Evolutionary conservation across 1,284 basidiomycete species (phyloP).

Genomic region (Marasmius fiardii): DNA sequence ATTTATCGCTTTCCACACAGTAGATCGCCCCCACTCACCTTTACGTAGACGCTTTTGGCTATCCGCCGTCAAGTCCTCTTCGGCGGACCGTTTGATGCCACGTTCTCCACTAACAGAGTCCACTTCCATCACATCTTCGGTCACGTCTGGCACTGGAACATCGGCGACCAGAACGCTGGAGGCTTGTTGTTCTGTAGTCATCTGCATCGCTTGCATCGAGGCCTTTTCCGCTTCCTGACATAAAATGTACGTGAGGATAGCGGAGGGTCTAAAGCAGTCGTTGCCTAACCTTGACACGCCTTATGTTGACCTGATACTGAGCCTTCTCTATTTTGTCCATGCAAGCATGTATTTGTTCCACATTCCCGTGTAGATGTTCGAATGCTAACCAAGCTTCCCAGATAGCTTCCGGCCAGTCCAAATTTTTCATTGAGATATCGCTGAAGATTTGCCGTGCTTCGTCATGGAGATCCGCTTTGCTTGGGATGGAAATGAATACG

Average conservation of each 20-base stretch:
- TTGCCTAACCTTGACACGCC: conserved; percentile 60
- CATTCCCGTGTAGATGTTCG: conserved; percentile 79
- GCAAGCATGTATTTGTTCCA: conserved; percentile 68
- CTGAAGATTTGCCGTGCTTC: conserved; percentile 65
- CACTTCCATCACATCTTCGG: conserved; percentile 49
- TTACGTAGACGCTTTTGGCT: conserved; percentile 51
- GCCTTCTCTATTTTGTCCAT: conserved; percentile 67
- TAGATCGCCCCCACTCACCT: conserved; percentile 45
- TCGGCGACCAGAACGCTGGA: conserved; percentile 31
- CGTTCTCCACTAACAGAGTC: conserved; percentile 33
- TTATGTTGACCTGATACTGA: conserved; percentile 56
- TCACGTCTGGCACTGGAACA: conserved; percentile 22
- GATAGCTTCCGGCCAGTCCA: conserved; percentile 92
- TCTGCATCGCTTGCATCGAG: conserved; percentile 48
- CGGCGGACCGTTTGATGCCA: conserved; percentile 61
- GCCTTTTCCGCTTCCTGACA: conserved; percentile 59
- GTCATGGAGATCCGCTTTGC: conserved; percentile 55
- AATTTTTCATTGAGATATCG: conserved; percentile 59
- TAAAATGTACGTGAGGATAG: background rate
- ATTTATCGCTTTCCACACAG: conserved; percentile 11
- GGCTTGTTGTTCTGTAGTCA: conserved; percentile 44
- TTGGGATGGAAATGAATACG: background rate
- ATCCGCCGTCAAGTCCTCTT: conserved; percentile 41
- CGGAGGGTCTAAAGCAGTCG: background rate
- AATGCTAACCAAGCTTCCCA: conserved; percentile 88